A percentile compares a stretch with the other conserved stretches of the same genome.
These are phyloP conservation scores for Brassica juncea DNA, from an alignment of 345 rosid species.

Conservation along the genomic window DNA sequence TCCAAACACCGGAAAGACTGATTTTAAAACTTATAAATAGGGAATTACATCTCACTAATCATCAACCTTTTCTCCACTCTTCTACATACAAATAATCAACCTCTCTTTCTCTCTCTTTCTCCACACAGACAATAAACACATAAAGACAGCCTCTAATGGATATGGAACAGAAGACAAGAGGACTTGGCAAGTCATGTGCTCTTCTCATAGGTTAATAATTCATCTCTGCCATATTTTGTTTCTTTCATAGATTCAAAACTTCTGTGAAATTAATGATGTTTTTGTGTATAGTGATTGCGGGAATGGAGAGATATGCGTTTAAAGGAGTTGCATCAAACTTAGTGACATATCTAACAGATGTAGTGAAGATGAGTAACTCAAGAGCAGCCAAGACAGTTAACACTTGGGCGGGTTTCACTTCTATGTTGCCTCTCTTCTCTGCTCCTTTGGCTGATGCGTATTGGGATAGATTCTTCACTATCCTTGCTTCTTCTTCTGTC, in stretches of 20 bases:
- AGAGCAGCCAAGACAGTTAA: slow-evolving; percentile 87
- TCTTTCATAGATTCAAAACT: slow-evolving; percentile 8
- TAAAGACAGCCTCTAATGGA: slow-evolving; percentile 40
- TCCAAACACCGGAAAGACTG: slow-evolving; percentile 4
- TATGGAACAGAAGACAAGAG: slow-evolving; percentile 36
- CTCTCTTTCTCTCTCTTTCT: neutral
- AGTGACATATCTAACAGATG: slow-evolving; percentile 86
- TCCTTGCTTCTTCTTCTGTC: slow-evolving; percentile 67
- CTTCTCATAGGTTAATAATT: slow-evolving; percentile 58
- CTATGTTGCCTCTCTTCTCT: slow-evolving; percentile 74
- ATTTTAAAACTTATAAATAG: slow-evolving; percentile 24
- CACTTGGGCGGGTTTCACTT: slow-evolving; percentile 94
- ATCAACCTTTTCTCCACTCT: slow-evolving; percentile 27
- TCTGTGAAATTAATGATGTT: neutral
- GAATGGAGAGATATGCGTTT: slow-evolving; percentile 94
- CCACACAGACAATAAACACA: slow-evolving; percentile 23
- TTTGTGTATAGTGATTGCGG: slow-evolving; percentile 57
- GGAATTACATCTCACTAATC: slow-evolving; percentile 18
- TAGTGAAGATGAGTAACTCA: slow-evolving; percentile 82
- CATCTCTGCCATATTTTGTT: neutral
- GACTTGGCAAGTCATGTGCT: slow-evolving; percentile 66
- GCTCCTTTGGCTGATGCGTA: slow-evolving; percentile 84
- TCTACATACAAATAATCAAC: slow-evolving; percentile 16
- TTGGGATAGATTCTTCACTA: slow-evolving; percentile 76
- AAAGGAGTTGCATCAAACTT: slow-evolving; percentile 96